phyloP scores from a whole-genome alignment of 495 filamentous ascomycete genomes.

The Xanthoparmelia taractica region DNA sequence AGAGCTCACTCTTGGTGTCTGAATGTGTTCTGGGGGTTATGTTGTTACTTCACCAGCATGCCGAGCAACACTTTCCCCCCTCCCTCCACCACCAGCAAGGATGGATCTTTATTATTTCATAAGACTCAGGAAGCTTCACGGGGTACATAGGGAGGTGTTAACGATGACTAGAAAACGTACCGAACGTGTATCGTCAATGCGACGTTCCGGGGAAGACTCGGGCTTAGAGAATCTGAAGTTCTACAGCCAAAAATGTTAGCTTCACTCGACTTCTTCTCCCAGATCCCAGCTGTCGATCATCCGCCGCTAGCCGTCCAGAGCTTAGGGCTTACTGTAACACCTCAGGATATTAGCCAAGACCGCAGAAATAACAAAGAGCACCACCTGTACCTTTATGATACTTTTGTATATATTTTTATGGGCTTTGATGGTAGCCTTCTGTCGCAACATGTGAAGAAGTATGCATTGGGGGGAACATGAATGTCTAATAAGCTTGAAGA shows the following conservation, averaged over 20 bases:
- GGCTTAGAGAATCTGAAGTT: not conserved
- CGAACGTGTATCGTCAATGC: not conserved
- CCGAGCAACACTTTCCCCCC: constrained; percentile 3
- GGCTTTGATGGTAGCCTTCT: not conserved
- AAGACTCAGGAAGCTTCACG: not conserved
- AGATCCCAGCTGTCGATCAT: not conserved
- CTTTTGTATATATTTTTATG: not conserved
- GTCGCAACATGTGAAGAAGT: not conserved
- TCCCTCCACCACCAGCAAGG: constrained; percentile 6
- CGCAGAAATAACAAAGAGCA: not conserved
- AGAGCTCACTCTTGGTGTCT: constrained; percentile 10
- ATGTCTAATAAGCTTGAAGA: too few species aligned
- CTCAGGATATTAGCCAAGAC: not conserved
- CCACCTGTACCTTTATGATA: not conserved
- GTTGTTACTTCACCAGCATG: constrained; percentile 3
- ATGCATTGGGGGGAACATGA: too few species aligned
- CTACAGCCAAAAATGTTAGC: not conserved
- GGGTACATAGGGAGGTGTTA: not conserved
- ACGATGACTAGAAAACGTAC: not conserved
- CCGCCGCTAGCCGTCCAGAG: not conserved
- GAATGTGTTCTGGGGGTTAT: not conserved
- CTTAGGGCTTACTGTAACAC: not conserved
- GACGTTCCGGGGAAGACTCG: not conserved
- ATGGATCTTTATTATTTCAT: constrained; percentile 4
- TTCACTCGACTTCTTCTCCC: not conserved